phyloP scores from a whole-genome alignment of 140 eudicot genomes.

The Ambrosia hybrid region DNA sequence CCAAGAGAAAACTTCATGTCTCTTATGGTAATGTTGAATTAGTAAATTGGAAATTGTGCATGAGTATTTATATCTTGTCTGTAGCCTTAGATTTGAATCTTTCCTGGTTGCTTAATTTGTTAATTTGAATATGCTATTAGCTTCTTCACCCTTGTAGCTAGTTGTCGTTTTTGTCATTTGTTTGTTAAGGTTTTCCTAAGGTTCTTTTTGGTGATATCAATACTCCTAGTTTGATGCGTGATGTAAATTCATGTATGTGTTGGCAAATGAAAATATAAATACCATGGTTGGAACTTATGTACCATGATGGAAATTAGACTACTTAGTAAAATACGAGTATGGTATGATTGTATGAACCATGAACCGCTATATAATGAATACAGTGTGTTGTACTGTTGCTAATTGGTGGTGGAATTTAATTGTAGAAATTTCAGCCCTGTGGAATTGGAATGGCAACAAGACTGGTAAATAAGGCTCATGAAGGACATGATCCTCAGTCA shows the following conservation, averaged over 20 bases:
- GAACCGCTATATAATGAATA: background rate
- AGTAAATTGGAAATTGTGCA: slow-evolving; percentile 8
- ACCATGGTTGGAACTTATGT: background rate
- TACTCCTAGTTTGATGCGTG: background rate
- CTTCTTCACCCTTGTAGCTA: slow-evolving; percentile 11
- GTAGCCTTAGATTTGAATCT: slow-evolving; percentile 2
- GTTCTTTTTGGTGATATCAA: background rate
- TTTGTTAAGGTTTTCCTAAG: background rate
- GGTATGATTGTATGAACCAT: background rate
- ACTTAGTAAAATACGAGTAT: background rate
- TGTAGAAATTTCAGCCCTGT: slow-evolving; percentile 61
- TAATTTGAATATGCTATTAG: background rate
- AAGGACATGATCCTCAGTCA: slow-evolving; percentile 24
- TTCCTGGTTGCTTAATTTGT: slow-evolving; percentile 9
- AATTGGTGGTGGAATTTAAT: slow-evolving; percentile 11
- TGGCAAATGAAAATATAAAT: background rate
- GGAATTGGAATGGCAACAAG: slow-evolving; percentile 43
- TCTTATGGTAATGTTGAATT: slow-evolving; percentile 60
- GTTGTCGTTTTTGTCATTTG: background rate
- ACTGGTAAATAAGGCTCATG: slow-evolving; percentile 39
- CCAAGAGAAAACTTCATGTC: slow-evolving; percentile 78
- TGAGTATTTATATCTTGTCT: background rate
- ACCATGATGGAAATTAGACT: background rate
- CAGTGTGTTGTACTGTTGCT: slow-evolving; percentile 12
- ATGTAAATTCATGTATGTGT: background rate